Conservation (phyloP, 345 rosid genomes). For the Lepidium africanum region DNA sequence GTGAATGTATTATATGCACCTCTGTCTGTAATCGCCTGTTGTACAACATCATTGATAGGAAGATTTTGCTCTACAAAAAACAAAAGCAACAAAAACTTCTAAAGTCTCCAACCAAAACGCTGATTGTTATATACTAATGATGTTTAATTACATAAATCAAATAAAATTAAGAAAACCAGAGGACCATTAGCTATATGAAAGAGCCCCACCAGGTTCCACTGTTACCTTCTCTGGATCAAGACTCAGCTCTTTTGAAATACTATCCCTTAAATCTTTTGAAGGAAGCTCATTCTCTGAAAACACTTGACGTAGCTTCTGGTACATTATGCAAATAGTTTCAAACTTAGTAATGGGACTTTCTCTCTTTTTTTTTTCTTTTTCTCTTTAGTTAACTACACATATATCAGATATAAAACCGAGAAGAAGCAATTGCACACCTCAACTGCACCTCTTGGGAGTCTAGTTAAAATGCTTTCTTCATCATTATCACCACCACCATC, state of each 20-base stretch:
- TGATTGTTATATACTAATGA: not conserved
- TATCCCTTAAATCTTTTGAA: constrained; percentile 59
- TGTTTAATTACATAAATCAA: not conserved
- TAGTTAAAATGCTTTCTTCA: constrained; percentile 48
- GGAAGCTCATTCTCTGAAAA: constrained; percentile 96
- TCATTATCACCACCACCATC: constrained; percentile 43
- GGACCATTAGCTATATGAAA: not conserved
- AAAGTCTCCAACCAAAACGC: not conserved
- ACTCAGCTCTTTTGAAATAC: constrained; percentile 75
- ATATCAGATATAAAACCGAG: not conserved
- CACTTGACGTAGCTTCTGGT: constrained; percentile 83
- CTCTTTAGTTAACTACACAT: constrained; percentile 2
- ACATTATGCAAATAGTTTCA: constrained; percentile 22
- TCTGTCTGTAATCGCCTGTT: constrained; percentile 79
- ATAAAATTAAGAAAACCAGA: not conserved
- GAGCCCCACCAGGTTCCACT: not conserved
- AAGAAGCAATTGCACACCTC: constrained; percentile 46
- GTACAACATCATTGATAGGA: constrained; percentile 66
- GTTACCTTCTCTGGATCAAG: constrained; percentile 79
- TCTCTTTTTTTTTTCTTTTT: not conserved
- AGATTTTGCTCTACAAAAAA: constrained; percentile 55
- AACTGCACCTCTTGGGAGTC: constrained; percentile 68
- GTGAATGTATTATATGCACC: constrained; percentile 32
- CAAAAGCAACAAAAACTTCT: not conserved
- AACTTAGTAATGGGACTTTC: not conserved